A percentile compares a stretch with the other conserved stretches of the same genome.
Conservation (phyloP, 352 stramenopile genomes). For the Globisporangium okanoganense region DNA sequence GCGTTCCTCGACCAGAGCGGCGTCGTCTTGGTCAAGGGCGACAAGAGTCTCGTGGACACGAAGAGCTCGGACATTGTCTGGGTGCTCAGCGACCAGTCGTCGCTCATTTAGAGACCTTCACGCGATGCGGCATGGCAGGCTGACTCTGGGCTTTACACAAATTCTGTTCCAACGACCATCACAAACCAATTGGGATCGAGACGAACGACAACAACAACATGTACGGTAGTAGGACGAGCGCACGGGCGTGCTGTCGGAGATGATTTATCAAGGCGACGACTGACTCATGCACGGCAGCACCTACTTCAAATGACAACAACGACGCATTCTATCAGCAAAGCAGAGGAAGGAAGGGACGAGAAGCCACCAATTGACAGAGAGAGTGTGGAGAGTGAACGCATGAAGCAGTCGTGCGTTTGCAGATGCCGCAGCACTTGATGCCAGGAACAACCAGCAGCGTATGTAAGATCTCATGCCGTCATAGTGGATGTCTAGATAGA, state of each 20-base stretch:
- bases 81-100: constrained; percentile 75
- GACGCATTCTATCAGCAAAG: neutral
- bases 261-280: neutral
- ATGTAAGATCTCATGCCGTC: neutral
- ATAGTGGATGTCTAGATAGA: neutral
- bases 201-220: neutral
- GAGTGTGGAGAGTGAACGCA: no score
- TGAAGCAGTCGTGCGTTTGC: neutral
- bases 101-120: constrained; percentile 70
- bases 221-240: neutral
- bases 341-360: neutral
- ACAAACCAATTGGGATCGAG: neutral
- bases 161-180: neutral
- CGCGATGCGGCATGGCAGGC: neutral
- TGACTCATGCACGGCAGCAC: no score
- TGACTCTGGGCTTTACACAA: neutral
- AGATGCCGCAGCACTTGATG: neutral
- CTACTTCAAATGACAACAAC: neutral
- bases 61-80: constrained; percentile 84
- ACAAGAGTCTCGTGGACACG: constrained; percentile 65
- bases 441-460: neutral
- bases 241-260: neutral
- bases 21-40: constrained; percentile 58
- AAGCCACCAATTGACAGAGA: neutral
- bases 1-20: constrained; percentile 74